Evolutionary conservation across 2,329 filamentous ascomycete species (phyloP).

Genomic region (Fusarium liriodendri): DNA sequence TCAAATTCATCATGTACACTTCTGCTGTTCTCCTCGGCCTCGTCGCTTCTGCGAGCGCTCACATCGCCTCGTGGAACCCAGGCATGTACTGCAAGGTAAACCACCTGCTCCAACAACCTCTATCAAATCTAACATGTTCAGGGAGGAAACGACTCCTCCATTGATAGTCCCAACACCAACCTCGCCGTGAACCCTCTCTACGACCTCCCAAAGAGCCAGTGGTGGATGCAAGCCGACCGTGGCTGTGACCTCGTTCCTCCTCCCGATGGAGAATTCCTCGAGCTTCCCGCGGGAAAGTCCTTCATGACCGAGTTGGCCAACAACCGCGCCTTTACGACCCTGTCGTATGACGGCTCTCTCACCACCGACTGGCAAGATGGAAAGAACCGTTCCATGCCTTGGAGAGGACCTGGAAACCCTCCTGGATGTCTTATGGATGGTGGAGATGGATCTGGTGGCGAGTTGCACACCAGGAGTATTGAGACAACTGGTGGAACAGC

Average conservation of each 20-base stretch:
- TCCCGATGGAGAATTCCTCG: slow-evolving; percentile 48
- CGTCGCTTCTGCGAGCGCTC: slow-evolving; percentile 35
- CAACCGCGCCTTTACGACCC: slow-evolving; percentile 60
- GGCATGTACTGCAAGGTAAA: slow-evolving; percentile 45
- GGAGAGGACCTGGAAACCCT: slow-evolving; percentile 51
- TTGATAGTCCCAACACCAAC: slow-evolving; percentile 57
- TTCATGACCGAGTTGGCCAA: slow-evolving; percentile 63
- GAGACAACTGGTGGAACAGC: slow-evolving; percentile 58
- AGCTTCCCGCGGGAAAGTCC: slow-evolving; percentile 59
- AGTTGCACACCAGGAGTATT: slow-evolving; percentile 59
- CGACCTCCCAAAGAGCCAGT: slow-evolving; percentile 55
- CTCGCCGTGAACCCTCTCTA: slow-evolving; percentile 59
- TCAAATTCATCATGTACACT: slow-evolving; percentile 32
- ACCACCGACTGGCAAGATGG: slow-evolving; percentile 61
- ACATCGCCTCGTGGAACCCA: slow-evolving; percentile 43
- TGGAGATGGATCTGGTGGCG: slow-evolving; percentile 54
- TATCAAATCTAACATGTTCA: slow-evolving; percentile 14
- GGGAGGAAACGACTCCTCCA: slow-evolving; percentile 46
- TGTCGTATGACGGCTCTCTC: slow-evolving; percentile 54
- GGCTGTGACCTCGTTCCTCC: slow-evolving; percentile 56
- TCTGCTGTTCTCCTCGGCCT: slow-evolving; percentile 35
- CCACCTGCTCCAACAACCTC: neutral
- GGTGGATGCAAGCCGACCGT: slow-evolving; percentile 63
- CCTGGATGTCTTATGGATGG: slow-evolving; percentile 42
- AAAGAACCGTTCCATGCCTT: slow-evolving; percentile 56